Evolutionary conservation across 1,284 basidiomycete species (phyloP).

Genomic region (Malassezia obtusa): DNA sequence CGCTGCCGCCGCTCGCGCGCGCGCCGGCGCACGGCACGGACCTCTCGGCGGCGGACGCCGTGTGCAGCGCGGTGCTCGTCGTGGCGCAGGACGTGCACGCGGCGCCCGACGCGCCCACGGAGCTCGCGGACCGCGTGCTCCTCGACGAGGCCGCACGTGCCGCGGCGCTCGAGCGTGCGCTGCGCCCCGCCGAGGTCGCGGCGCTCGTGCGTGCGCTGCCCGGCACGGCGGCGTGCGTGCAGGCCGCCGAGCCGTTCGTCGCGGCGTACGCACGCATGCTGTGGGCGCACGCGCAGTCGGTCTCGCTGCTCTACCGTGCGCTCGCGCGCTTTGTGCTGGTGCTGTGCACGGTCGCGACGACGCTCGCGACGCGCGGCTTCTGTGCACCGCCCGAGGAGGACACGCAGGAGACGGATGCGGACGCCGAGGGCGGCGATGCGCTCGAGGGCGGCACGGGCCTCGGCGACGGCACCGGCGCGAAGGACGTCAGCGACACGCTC

Average conservation of each 20-base stretch:
- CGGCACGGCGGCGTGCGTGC: neutral
- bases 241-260: conserved; percentile 29
- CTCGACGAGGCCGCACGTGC: neutral
- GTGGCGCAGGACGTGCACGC: conserved; percentile 35
- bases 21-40: neutral
- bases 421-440: conserved; percentile 27
- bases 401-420: conserved; percentile 23
- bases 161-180: neutral
- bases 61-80: conserved; percentile 39
- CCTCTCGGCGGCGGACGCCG: conserved; percentile 9
- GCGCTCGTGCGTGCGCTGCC: conserved; percentile 3
- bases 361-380: conserved; percentile 76
- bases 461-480: conserved; percentile 49
- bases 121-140: neutral
- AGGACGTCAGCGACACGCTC: conserved; percentile 51
- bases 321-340: conserved; percentile 77
- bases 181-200: conserved; percentile 3
- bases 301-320: conserved; percentile 61
- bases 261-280: conserved; percentile 27
- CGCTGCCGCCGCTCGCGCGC: neutral
- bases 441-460: conserved; percentile 45
- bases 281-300: conserved; percentile 50
- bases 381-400: conserved; percentile 50
- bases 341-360: conserved; percentile 63
- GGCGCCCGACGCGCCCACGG: neutral